Conservation (phyloP, 352 stramenopile species). For the Phytophthora pini region DNA sequence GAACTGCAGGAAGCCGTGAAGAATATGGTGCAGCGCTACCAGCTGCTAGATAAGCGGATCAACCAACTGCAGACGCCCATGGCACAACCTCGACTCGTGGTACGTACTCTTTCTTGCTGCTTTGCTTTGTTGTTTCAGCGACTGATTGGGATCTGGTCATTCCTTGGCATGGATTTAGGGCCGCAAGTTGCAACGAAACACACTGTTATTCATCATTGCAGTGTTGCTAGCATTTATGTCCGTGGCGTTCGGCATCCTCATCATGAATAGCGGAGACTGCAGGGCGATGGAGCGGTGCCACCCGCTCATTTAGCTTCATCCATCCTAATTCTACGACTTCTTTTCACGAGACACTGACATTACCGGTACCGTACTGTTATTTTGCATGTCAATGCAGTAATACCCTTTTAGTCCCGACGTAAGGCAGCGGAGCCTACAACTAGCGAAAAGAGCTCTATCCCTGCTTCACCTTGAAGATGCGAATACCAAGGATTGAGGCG, state of each 20-base stretch:
- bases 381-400: conserved; percentile 10
- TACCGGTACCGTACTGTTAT: conserved; percentile 1
- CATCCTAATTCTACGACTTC: conserved; percentile 15
- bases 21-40: conserved; percentile 59
- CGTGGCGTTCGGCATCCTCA: conserved; percentile 31
- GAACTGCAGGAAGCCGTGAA: conserved; percentile 69
- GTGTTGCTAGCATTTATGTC: conserved; percentile 42
- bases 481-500: conserved; percentile 76
- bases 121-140: conserved; percentile 2
- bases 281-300: conserved; percentile 48
- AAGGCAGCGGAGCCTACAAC: not conserved
- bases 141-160: conserved; percentile 5
- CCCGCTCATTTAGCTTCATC: conserved; percentile 55
- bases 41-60: conserved; percentile 66
- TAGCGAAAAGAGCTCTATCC: conserved; percentile 18
- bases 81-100: conserved; percentile 45
- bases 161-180: conserved; percentile 19
- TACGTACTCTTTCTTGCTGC: conserved; percentile 27
- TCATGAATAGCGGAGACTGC: conserved; percentile 47
- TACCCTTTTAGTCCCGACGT: not conserved
- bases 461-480: conserved; percentile 87
- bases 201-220: conserved; percentile 31
- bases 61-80: conserved; percentile 63
- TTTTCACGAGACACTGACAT: not conserved
- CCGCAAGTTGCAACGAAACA: conserved; percentile 36